Evolutionary conservation across 2,329 filamentous ascomycete genomes (phyloP), one percentile per base, ranked within the genome.

Genomic region (Penicillium sp.): DNA sequence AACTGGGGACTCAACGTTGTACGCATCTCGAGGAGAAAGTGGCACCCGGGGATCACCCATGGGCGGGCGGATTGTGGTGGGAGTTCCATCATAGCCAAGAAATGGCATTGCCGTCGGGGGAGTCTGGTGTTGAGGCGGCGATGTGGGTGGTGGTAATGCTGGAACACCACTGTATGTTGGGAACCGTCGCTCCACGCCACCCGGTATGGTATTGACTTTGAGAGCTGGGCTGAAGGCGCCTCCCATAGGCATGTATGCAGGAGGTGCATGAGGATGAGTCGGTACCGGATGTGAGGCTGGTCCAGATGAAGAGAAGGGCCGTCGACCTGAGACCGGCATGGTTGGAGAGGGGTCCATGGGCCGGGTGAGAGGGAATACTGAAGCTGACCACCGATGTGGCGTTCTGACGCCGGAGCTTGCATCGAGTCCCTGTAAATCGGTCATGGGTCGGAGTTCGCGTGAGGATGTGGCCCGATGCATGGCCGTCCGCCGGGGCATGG

Each of bases 381-480:
- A 67, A 43, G 60, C 61, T 6, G 69, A 67, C 72, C 71, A 73
- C 58, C 71, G 61, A 21, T 69, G 70, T 27, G 68, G 52, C 4
- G 60, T 53, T 38, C 64, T 58, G 43, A 66, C 47, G 13, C 59
- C 61, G 4, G 55, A 47, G 24, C 46, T 52, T 47, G 60, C 59
- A 22, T 57, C 63, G 3, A 66, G 55, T 43, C 63, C 61, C n/a
- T 73, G 71, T 10, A 74, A 60, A 56, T 75, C 72, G 5, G 72
- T 72, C 62, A 73, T 66, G 5, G 72, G 72, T 16, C 72, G 66
- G 24, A 75, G 59, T 56, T 75, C 72, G 4, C 72, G 69, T n/a
- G 72, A 74, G 27, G 70, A 71, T 1, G 70, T 72, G 24, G 67
- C 62, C 34, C 70, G 60, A 52, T 74, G 72, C 55, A 70, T 64